Evolutionary conservation across 2,329 filamentous ascomycete species (phyloP), one percentile per base, ranked within the genome.

Genomic region (Talaromyces funiculosus): DNA sequence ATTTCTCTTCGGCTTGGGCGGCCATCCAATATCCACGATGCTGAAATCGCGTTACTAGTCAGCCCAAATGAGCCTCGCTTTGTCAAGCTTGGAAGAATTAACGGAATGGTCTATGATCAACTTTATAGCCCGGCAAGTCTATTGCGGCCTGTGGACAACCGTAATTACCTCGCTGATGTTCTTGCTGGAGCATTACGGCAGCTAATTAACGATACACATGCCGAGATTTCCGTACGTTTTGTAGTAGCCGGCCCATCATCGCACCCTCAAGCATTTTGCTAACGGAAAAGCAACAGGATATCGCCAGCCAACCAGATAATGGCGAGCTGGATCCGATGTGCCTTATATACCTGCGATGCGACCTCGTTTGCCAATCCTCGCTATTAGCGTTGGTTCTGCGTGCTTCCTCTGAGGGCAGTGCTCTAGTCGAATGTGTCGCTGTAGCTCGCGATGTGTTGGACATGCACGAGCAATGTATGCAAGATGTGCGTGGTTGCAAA

Each of bases 21-120:
- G 20, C 18, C 57, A 38, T 59, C 47, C 35, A 59, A 59, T 53
- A 59, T 59, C 29, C 57, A 16, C 18, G 47, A 53, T 26, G 20
- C 37, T n/a, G 57, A 59, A 18, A 59, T 59, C 22, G 53, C 57
- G 10, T 53, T 59, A 20, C 57, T 38, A 10, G 20, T 35, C 16
- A 43, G 10, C 26, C 12, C 33, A 31, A 42, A 29, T 14, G 57
- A 59, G 26, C 24, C 47, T n/a, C 35, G 22, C 10, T 37, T 22
- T 31, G 53, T 31, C 20, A 53, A 18, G 18, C 45, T 59, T 24
- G 47, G 57, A 8, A 43, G 57, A 53, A 53, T 59, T n/a, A 37
- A 59, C 38, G 57, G 57, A 20, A 59, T 53, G 47, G 47, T 59
- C 16, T 59, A 59, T 38, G 57, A 59, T 53, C 57, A 59, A 26